Evolutionary conservation across 768 basidiomycete genomes (phyloP).

Genomic region (Psilocybe cubensis): DNA sequence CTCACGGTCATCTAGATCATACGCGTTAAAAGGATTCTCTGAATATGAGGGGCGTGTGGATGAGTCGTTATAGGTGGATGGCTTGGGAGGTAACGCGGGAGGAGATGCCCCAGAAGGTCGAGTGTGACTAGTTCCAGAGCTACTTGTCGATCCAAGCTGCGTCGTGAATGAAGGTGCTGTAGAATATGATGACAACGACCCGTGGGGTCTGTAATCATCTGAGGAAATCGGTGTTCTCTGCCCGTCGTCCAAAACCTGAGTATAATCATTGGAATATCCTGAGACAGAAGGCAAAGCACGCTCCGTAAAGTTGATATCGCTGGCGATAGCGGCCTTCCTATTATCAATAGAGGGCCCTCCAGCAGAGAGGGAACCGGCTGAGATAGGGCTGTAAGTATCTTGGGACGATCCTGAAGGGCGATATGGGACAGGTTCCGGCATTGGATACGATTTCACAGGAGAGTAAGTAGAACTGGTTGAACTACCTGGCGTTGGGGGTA

Average conservation of each 20-base stretch:
- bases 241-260: constrained; percentile 14
- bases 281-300: constrained; percentile 25
- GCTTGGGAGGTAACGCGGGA: constrained; percentile 31
- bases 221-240: constrained; percentile 18
- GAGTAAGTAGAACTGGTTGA: constrained; percentile 31
- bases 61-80: constrained; percentile 21
- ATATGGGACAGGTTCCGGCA: constrained; percentile 49
- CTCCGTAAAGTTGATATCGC: constrained; percentile 11
- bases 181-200: constrained; percentile 15
- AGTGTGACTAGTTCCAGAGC: constrained; percentile 22
- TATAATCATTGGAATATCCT: constrained; percentile 13
- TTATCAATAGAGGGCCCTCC: constrained; percentile 19
- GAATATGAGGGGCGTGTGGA: constrained; percentile 13
- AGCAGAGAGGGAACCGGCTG: constrained; percentile 25
- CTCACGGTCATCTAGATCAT: constrained; percentile 15
- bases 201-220: constrained; percentile 15
- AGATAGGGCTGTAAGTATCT: constrained; percentile 26
- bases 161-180: constrained; percentile 21
- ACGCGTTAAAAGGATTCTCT: constrained; percentile 17
- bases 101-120: constrained; percentile 35
- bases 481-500: constrained; percentile 47
- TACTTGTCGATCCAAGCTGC: constrained; percentile 19
- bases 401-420: constrained; percentile 29
- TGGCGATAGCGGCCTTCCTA: constrained; percentile 18
- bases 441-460: constrained; percentile 28